phyloP scores from a whole-genome alignment of 2,329 filamentous ascomycete species.

The Akanthomyces muscarius region DNA sequence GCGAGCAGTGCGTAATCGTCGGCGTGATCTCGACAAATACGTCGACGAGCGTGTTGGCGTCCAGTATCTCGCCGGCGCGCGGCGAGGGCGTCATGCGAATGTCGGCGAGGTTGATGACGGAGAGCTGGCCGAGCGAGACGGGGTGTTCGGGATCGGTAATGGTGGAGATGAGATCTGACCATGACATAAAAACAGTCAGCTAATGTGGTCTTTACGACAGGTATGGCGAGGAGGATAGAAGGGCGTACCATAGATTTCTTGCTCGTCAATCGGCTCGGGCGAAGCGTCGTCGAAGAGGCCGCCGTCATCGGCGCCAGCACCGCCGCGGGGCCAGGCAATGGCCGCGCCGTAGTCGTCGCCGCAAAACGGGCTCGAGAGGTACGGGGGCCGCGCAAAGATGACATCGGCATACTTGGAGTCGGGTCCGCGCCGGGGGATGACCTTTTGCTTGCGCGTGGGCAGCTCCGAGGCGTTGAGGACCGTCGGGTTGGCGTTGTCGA shows the following conservation, averaged over 20 bases:
- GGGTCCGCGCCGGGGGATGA: conserved; percentile 42
- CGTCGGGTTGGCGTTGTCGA: conserved; percentile 85
- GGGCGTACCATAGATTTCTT: conserved; percentile 69
- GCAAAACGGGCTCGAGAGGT: conserved; percentile 39
- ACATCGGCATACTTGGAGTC: conserved; percentile 46
- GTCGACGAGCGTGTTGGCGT: conserved; percentile 54
- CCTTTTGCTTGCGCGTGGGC: conserved; percentile 64
- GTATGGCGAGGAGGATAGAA: too few species aligned
- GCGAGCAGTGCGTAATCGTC: conserved; percentile 93
- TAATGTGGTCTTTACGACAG: not conserved
- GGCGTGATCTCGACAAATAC: conserved; percentile 90
- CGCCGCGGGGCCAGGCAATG: conserved; percentile 27
- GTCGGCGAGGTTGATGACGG: conserved; percentile 93
- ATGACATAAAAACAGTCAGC: not conserved
- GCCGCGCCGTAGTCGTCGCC: conserved; percentile 28
- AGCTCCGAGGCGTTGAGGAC: conserved; percentile 86
- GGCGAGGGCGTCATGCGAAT: conserved; percentile 65
- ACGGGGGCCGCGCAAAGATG: conserved; percentile 43
- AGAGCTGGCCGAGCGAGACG: conserved; percentile 84
- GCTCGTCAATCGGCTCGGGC: conserved; percentile 86
- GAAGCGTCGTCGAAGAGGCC: conserved; percentile 54
- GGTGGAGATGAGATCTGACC: conserved; percentile 82
- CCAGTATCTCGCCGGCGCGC: conserved; percentile 35
- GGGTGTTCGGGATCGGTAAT: conserved; percentile 97
- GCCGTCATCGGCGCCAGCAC: conserved; percentile 40